Percentiles rank a stretch among this genome's conserved stretches.
phyloP scores from a whole-genome alignment of 768 basidiomycete species.

The Crucibulum laeve region DNA sequence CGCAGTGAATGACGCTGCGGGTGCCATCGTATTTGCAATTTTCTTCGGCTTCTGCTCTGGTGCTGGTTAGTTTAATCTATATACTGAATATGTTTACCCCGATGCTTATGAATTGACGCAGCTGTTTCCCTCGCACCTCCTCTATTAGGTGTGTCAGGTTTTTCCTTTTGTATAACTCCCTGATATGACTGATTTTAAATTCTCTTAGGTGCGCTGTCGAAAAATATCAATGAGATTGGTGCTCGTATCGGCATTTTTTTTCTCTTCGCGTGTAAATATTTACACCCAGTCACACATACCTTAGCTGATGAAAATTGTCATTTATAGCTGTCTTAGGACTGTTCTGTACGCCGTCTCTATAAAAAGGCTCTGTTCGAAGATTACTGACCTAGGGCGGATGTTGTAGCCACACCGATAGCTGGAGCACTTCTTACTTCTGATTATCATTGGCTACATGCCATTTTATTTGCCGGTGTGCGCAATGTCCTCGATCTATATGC shows the following conservation, averaged over 20 bases:
- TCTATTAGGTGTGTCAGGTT: background rate
- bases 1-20: slow-evolving; percentile 25
- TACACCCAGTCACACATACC: slow-evolving; percentile 2
- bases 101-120: too few species aligned
- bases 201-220: slow-evolving; percentile 40
- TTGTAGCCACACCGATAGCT: slow-evolving; percentile 49
- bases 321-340: slow-evolving; percentile 35
- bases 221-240: slow-evolving; percentile 48
- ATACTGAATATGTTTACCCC: too few species aligned
- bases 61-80: slow-evolving; percentile 22
- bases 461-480: slow-evolving; percentile 40
- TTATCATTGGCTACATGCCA: slow-evolving; percentile 57
- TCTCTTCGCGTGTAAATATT: slow-evolving; percentile 35
- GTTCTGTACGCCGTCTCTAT: slow-evolving; percentile 22
- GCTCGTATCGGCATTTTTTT: slow-evolving; percentile 49
- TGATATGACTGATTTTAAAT: slow-evolving; percentile 34
- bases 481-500: background rate
- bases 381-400: slow-evolving; percentile 1
- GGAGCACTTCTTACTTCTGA: slow-evolving; percentile 48
- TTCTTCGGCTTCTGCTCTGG: slow-evolving; percentile 47
- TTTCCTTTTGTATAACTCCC: slow-evolving; percentile 9
- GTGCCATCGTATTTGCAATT: slow-evolving; percentile 33
- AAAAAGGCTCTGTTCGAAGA: background rate
- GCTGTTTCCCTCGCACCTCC: background rate
- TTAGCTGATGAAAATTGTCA: slow-evolving; percentile 6